Percentiles rank a stretch among this genome's conserved stretches.
Conservation (phyloP, 352 stramenopile genomes). For the Globisporangium cederbergense region DNA sequence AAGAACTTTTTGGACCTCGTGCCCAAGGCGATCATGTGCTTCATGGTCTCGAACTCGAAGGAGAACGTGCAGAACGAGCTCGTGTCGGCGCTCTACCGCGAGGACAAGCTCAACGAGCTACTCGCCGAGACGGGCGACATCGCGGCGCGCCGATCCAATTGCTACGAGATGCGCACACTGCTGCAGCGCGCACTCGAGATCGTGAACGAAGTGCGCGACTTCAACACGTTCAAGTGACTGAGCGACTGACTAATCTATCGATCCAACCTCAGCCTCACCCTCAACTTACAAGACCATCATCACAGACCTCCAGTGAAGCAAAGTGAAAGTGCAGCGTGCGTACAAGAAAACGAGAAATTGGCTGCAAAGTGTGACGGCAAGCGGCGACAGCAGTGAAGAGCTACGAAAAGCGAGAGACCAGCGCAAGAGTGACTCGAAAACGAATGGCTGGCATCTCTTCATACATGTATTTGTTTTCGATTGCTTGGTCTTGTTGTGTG, state of each 20-base stretch:
- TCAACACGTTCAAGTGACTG: slow-evolving; percentile 95
- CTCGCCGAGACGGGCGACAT: slow-evolving; percentile 96
- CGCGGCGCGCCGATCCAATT: slow-evolving; percentile 91
- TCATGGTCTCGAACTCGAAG: slow-evolving; percentile 93
- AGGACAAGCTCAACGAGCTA: slow-evolving; percentile 94
- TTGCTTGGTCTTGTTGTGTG: not conserved
- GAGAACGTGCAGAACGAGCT: slow-evolving; percentile 98
- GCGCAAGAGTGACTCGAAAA: too few species aligned
- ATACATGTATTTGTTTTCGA: slow-evolving; percentile 19
- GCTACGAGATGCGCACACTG: slow-evolving; percentile 96
- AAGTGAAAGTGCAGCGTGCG: not conserved
- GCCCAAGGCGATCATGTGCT: slow-evolving; percentile 99
- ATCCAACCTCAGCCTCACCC: not conserved
- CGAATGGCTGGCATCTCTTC: not conserved
- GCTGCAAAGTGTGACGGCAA: not conserved
- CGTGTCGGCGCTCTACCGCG: slow-evolving; percentile 95
- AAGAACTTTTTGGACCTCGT: slow-evolving; percentile 99
- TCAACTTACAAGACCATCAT: too few species aligned
- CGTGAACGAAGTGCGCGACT: slow-evolving; percentile 98
- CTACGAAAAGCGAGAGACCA: not conserved
- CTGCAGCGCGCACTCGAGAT: slow-evolving; percentile 96
- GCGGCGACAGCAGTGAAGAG: not conserved
- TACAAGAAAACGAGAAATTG: slow-evolving; percentile 1
- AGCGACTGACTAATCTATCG: slow-evolving; percentile 13
- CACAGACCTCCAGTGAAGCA: not conserved